Base-by-base conservation (phyloP, 2,329 filamentous ascomycete species). In the Fusarium drepaniforme region DNA sequence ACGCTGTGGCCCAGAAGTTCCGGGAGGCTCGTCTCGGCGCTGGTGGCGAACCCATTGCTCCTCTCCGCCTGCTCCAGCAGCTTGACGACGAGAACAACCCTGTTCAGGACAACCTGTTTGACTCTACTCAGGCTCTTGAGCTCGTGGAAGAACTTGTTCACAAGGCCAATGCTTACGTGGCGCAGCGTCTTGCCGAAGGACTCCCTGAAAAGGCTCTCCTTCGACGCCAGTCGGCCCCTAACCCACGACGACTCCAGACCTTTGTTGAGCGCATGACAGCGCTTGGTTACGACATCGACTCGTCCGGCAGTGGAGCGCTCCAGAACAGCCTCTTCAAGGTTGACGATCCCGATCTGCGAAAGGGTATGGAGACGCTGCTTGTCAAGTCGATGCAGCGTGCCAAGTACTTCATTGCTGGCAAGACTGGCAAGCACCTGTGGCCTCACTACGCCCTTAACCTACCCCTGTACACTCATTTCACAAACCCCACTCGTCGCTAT, bases 71-170 rank as follows among this genome's bases (percentile, higher is more conserved):
- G 57, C 88, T 98, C 72, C 95, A 98, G 84, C 96, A 98, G 85
- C 89, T 98, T 46, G 97, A 99, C 78, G 97, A 99, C 78, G 97
- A 99, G 88, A 98, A 98, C 83, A 95, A 98, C 64, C 97, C 96
- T 3, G 96, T 98, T 46, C 95, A 98, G 85, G 91, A 95, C 82
- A 99, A 98, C 85, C 94, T 99, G 75, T 99, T 98, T 80, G 93
- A 98, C 82, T 96, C 94, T 35, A 95, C 94, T 15, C 88, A 93
- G 12, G 94, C 96, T 4, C 95, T 97, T 74, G 96, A 98, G 85
- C 90, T 98, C 73, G 94, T 98, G 53, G 97, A 99, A 83, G 97
- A 99, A 86, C 88, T 99, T 64, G 93, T 95, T 85, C 94, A 98
- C 88, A 97, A 97, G 87, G 94, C 94, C 68, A 98, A 99, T 82